A percentile compares a stretch with the other conserved stretches of the same genome.
phyloP scores from a whole-genome alignment of 805 yeast genomes.

The Saccharomycopsis guyanensis region DNA sequence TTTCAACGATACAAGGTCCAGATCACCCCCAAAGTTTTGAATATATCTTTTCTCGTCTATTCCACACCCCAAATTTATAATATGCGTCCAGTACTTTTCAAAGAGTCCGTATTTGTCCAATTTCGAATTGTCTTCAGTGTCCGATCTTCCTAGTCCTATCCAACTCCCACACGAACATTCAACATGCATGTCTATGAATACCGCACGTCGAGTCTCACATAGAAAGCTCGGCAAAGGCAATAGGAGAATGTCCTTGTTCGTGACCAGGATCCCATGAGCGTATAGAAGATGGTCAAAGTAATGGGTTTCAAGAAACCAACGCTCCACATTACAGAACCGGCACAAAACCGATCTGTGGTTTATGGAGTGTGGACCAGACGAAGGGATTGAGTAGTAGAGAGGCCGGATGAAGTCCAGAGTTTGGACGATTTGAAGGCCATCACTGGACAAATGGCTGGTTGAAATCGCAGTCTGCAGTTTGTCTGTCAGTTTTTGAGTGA shows the following conservation, averaged over 20 bases:
- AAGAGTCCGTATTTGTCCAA: slow-evolving; percentile 13
- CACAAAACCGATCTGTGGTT: too few species aligned
- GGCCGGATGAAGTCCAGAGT: too few species aligned
- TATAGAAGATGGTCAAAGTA: slow-evolving; percentile 23
- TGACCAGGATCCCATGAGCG: slow-evolving; percentile 16
- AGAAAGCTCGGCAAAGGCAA: slow-evolving; percentile 11
- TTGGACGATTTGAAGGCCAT: too few species aligned
- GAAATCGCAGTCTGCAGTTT: too few species aligned
- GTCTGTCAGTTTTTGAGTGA: too few species aligned
- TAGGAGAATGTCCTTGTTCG: not conserved
- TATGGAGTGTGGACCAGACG: too few species aligned
- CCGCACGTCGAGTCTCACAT: slow-evolving; percentile 2
- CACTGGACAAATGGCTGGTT: too few species aligned
- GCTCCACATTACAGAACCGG: slow-evolving; percentile 10
- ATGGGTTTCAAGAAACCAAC: slow-evolving; percentile 22
- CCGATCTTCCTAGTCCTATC: slow-evolving; percentile 13
- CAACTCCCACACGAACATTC: slow-evolving; percentile 8
- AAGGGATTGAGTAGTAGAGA: too few species aligned
- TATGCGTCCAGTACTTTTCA: slow-evolving; percentile 15
- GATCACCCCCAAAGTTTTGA: too few species aligned
- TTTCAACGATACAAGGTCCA: too few species aligned
- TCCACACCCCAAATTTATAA: too few species aligned
- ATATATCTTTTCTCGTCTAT: too few species aligned
- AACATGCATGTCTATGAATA: slow-evolving; percentile 7
- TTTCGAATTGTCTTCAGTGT: slow-evolving; percentile 2